Conservation (phyloP, 345 rosid genomes). For the Populus pruinosa region DNA sequence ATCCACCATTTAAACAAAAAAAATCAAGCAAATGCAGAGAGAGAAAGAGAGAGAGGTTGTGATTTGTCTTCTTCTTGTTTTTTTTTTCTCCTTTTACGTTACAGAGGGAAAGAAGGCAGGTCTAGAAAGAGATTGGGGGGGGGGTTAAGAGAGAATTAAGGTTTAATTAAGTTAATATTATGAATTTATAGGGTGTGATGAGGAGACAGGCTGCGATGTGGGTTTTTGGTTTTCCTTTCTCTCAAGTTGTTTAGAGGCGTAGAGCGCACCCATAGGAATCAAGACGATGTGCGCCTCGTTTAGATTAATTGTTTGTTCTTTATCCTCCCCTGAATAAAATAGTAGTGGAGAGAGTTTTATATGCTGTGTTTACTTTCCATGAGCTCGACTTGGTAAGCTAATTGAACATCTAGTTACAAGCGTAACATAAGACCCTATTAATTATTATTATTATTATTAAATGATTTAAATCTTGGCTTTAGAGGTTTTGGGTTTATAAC, state of each 20-base stretch:
- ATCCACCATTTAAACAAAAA: neutral
- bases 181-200: neutral
- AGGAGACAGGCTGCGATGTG: neutral
- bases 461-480: neutral
- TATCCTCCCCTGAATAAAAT: neutral
- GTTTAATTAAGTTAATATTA: neutral
- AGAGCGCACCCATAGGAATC: conserved; percentile 19
- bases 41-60: neutral
- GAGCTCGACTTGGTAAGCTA: neutral
- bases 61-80: neutral
- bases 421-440: neutral
- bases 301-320: neutral
- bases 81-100: neutral
- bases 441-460: neutral
- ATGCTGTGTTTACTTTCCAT: neutral
- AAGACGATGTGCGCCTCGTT: neutral
- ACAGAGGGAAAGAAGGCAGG: neutral
- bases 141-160: neutral
- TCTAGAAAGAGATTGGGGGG: neutral
- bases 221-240: neutral
- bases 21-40: neutral
- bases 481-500: neutral
- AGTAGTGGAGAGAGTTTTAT: neutral
- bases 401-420: neutral
- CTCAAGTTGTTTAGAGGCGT: conserved; percentile 23